Percentiles rank a stretch among this genome's conserved stretches.
Conservation (phyloP, 2,329 filamentous ascomycete species). For the Fusarium irregulare region DNA sequence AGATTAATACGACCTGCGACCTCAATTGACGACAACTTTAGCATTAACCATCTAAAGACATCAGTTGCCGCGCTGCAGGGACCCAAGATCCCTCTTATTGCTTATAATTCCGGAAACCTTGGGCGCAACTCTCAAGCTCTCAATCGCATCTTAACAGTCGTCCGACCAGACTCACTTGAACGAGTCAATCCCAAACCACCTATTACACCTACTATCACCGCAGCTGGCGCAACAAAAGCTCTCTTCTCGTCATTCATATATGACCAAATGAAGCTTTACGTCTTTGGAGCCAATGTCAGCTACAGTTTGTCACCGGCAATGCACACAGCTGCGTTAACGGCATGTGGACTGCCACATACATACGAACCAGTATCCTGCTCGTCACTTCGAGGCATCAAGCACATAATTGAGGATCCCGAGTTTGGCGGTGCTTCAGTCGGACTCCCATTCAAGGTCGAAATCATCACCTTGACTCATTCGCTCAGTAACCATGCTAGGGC, state of each 20-base stretch:
- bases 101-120: conserved; percentile 72
- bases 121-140: conserved; percentile 75
- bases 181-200: conserved; percentile 40
- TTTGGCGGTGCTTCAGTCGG: conserved; percentile 80
- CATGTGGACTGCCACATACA: conserved; percentile 75
- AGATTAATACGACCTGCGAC: conserved; percentile 69
- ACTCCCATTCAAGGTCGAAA: conserved; percentile 79
- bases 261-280: conserved; percentile 77
- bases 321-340: conserved; percentile 77
- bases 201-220: conserved; percentile 60
- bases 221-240: conserved; percentile 71
- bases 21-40: conserved; percentile 71
- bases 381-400: conserved; percentile 71
- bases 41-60: conserved; percentile 66
- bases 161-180: conserved; percentile 58
- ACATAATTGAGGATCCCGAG: conserved; percentile 71
- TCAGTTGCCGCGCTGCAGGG: conserved; percentile 57
- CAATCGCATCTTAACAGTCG: conserved; percentile 71
- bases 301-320: conserved; percentile 82
- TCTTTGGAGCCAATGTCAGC: conserved; percentile 77
- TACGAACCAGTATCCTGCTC: conserved; percentile 74
- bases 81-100: conserved; percentile 65
- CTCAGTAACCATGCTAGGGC: conserved; percentile 78
- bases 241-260: conserved; percentile 74
- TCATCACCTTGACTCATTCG: conserved; percentile 74